Conservation (phyloP, 805 yeast species). For the Scheffersomyces lignosus region DNA sequence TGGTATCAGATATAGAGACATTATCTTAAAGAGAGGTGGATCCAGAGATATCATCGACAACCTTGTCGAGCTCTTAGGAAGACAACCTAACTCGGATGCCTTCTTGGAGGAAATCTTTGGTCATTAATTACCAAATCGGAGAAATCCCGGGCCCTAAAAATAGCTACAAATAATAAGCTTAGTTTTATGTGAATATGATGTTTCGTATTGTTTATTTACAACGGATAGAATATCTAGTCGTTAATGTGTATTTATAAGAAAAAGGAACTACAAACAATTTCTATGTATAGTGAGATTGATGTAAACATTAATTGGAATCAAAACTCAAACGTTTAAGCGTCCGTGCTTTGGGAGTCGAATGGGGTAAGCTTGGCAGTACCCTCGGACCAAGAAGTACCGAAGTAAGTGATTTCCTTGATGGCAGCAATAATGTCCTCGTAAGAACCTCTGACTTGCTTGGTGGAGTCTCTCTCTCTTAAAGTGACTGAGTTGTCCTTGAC, state of each 20-base stretch:
- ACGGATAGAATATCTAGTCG: too few species aligned
- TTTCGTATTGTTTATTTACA: too few species aligned
- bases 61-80: slow-evolving; percentile 65
- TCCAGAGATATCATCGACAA: slow-evolving; percentile 66
- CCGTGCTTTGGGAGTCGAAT: slow-evolving; percentile 68
- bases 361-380: slow-evolving; percentile 73
- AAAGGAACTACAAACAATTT: too few species aligned
- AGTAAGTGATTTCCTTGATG: slow-evolving; percentile 71
- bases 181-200: too few species aligned
- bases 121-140: too few species aligned
- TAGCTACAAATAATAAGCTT: too few species aligned
- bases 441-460: slow-evolving; percentile 94
- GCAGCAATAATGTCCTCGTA: slow-evolving; percentile 69
- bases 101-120: slow-evolving; percentile 60
- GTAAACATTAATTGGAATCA: too few species aligned
- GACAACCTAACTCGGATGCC: slow-evolving; percentile 73
- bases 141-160: too few species aligned
- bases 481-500: slow-evolving; percentile 86
- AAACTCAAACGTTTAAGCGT: too few species aligned
- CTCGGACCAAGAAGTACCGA: slow-evolving; percentile 78
- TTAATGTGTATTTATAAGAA: too few species aligned
- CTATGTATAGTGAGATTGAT: too few species aligned
- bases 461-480: slow-evolving; percentile 94
- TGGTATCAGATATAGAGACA: slow-evolving; percentile 71
- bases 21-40: slow-evolving; percentile 71